Evolutionary conservation across 2,329 filamentous ascomycete species (phyloP).

Genomic region (Pezicula rhizophila): DNA sequence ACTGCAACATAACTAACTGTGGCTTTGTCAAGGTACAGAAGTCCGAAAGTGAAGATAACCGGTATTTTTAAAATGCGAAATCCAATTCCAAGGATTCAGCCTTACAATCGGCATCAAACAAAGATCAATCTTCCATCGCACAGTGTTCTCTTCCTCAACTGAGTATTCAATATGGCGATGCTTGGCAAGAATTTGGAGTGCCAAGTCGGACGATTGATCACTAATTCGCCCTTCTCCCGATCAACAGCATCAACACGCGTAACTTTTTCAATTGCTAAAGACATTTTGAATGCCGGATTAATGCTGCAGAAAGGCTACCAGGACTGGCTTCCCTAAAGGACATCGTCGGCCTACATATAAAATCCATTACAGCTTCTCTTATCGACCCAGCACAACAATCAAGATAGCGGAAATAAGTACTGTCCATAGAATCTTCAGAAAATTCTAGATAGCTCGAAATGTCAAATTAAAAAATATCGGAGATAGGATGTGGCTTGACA

Average conservation of each 20-base stretch:
- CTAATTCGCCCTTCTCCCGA: neutral
- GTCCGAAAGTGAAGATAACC: neutral
- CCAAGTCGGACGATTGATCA: neutral
- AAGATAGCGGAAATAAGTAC: too few relatives aligned
- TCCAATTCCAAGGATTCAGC: neutral
- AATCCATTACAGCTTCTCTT: too few relatives aligned
- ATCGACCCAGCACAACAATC: too few relatives aligned
- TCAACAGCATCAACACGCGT: neutral
- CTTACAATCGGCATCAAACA: neutral
- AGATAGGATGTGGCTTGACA: too few relatives aligned
- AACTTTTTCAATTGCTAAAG: neutral
- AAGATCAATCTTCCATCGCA: neutral
- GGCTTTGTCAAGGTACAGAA: conserved; percentile 31
- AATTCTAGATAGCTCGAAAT: too few relatives aligned
- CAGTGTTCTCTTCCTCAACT: neutral
- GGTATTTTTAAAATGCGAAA: neutral
- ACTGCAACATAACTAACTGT: conserved; percentile 48
- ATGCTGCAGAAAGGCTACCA: neutral
- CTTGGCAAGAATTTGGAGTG: neutral
- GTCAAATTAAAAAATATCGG: too few relatives aligned
- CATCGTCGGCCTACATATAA: too few relatives aligned
- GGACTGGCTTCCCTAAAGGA: too few relatives aligned
- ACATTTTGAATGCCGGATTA: too few relatives aligned
- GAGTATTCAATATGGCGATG: neutral
- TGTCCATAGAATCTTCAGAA: too few relatives aligned